These are phyloP conservation scores for Colletotrichum sp. DNA, from an alignment of 2,329 filamentous ascomycete species.

Conservation along the genomic window DNA sequence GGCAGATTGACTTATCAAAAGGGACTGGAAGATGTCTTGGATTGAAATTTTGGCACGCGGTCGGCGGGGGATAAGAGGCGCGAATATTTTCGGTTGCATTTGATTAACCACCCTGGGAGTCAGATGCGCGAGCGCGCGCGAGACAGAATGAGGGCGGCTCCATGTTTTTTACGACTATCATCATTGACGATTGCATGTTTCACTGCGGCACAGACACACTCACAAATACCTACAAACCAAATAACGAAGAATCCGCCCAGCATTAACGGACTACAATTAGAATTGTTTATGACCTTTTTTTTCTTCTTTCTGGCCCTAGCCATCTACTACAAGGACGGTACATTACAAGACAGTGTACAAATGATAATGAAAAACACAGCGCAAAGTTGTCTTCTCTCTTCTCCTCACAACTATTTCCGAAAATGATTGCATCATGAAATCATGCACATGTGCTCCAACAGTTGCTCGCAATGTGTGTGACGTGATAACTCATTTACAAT, in stretches of 20 bases:
- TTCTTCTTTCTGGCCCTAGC: background rate
- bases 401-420: background rate
- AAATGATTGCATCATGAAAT: background rate
- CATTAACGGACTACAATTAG: constrained; percentile 20
- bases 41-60: background rate
- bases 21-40: background rate
- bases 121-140: background rate
- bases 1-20: background rate
- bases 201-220: background rate
- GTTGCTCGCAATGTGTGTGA: background rate
- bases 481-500: background rate
- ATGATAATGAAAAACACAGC: background rate
- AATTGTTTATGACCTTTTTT: constrained; percentile 5
- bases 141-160: background rate
- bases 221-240: constrained; percentile 1
- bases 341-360: background rate
- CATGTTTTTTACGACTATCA: constrained; percentile 3
- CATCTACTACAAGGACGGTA: background rate
- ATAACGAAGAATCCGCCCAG: constrained; percentile 19
- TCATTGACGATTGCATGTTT: constrained; percentile 13
- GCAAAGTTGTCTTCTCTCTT: background rate
- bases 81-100: background rate
- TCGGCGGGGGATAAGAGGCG: background rate
- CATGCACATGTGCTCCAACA: background rate
- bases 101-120: background rate